A percentile compares a stretch with the other conserved stretches of the same genome.
Evolutionary conservation across 2,329 filamentous ascomycete genomes (phyloP).

Genomic region (Paecilomyces niveus): DNA sequence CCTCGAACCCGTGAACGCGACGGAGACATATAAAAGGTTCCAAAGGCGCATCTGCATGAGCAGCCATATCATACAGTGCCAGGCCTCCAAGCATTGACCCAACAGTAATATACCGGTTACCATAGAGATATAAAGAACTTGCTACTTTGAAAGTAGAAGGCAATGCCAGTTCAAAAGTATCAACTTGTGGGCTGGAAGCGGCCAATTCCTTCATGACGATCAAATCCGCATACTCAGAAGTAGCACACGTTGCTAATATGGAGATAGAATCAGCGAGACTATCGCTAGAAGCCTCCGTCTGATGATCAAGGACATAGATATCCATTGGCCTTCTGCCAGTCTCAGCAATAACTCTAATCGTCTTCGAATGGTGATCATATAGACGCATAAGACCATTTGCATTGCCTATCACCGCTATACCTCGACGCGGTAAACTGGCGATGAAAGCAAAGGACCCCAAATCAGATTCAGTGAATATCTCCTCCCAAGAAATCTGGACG

Average conservation of each 20-base stretch:
- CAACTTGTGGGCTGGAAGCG: constrained; percentile 31
- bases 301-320: constrained; percentile 18
- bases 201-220: constrained; percentile 14
- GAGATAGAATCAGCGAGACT: constrained; percentile 8
- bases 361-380: constrained; percentile 25
- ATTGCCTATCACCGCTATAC: constrained; percentile 29
- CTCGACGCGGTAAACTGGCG: constrained; percentile 18
- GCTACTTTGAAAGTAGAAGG: constrained; percentile 46
- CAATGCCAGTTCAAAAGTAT: constrained; percentile 18
- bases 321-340: constrained; percentile 20
- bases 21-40: constrained; percentile 17
- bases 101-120: constrained; percentile 36
- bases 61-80: constrained; percentile 36
- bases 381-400: constrained; percentile 24
- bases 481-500: constrained; percentile 18
- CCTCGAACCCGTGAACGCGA: constrained; percentile 48
- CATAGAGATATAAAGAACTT: constrained; percentile 35
- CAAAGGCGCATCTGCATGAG: constrained; percentile 8
- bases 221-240: constrained; percentile 20
- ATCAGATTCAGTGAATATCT: constrained; percentile 20
- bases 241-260: constrained; percentile 21
- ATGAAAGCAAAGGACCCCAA: constrained; percentile 24
- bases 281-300: constrained; percentile 1
- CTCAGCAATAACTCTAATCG: constrained; percentile 18
- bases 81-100: constrained; percentile 52